Percentiles rank a stretch among this genome's conserved stretches.
Evolutionary conservation across 345 rosid species (phyloP).

Genomic region (Gossypium longicalyx): DNA sequence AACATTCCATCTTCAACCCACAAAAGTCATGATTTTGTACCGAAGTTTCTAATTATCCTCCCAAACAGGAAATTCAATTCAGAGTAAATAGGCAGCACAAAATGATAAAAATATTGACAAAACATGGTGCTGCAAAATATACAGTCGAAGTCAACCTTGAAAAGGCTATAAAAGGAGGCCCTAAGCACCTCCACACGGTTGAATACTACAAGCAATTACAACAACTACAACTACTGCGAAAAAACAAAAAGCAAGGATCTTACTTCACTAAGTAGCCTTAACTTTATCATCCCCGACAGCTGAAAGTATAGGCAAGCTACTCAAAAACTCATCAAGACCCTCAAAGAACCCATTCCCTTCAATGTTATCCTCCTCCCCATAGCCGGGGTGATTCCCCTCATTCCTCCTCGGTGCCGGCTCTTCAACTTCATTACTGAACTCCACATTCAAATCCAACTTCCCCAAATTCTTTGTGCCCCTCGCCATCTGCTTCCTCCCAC

Average conservation of each 20-base stretch:
- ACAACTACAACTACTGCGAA: conserved; percentile 25
- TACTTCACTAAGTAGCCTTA: conserved; percentile 63
- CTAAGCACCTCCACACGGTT: conserved; percentile 6
- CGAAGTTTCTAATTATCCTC: conserved; percentile 1
- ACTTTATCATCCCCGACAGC: conserved; percentile 79
- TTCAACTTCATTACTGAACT: conserved; percentile 84
- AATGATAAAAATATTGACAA: neutral
- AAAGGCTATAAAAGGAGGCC: neutral
- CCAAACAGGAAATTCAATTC: neutral
- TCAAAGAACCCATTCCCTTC: conserved; percentile 85
- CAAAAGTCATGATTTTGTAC: neutral
- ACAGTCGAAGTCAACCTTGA: neutral
- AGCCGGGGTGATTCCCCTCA: conserved; percentile 43
- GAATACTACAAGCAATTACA: conserved; percentile 30
- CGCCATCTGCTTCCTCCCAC: conserved; percentile 44
- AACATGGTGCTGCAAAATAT: conserved; percentile 11
- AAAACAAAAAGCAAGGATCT: conserved; percentile 26
- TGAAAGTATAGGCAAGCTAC: conserved; percentile 85
- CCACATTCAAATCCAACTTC: conserved; percentile 92
- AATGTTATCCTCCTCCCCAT: conserved; percentile 63
- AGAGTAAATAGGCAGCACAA: neutral
- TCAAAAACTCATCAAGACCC: conserved; percentile 94
- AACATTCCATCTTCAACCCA: neutral
- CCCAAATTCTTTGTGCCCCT: conserved; percentile 59
- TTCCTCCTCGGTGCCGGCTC: conserved; percentile 45